Evolutionary conservation across 2,329 filamentous ascomycete species (phyloP).

Genomic region (Drechslerella coelobrocha): DNA sequence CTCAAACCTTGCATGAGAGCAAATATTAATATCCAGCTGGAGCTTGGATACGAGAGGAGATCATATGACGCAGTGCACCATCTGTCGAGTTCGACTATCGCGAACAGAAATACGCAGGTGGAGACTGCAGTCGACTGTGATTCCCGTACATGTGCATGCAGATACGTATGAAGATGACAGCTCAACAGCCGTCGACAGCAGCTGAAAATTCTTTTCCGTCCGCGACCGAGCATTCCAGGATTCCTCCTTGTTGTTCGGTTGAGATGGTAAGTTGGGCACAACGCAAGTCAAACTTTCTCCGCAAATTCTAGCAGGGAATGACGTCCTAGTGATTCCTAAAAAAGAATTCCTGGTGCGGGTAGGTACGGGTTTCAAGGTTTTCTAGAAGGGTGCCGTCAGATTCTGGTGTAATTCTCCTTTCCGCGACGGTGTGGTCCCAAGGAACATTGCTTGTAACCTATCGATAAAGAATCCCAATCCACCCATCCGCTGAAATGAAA

Average conservation of each 20-base stretch:
- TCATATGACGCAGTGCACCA: background rate
- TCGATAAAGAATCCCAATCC: slow-evolving; percentile 4
- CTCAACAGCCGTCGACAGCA: background rate
- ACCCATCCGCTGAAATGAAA: slow-evolving; percentile 5
- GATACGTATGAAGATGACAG: background rate
- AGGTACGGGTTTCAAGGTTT: slow-evolving; percentile 43
- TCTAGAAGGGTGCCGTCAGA: slow-evolving; percentile 35
- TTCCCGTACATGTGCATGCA: slow-evolving; percentile 2
- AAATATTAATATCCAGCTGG: slow-evolving; percentile 57
- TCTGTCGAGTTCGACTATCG: background rate
- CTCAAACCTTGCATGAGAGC: slow-evolving; percentile 63
- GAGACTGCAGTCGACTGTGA: background rate
- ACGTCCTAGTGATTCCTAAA: slow-evolving; percentile 21
- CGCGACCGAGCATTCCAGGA: too few species aligned
- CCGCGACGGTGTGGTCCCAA: background rate
- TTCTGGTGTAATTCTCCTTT: background rate
- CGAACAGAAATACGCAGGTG: background rate
- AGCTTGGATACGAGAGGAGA: slow-evolving; percentile 1
- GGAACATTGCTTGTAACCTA: background rate
- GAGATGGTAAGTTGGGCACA: too few species aligned
- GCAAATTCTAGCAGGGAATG: too few species aligned
- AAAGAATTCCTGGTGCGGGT: slow-evolving; percentile 18
- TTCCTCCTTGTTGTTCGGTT: too few species aligned
- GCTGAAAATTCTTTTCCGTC: background rate
- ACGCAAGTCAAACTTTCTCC: too few species aligned